Evolutionary conservation across 345 rosid species (phyloP).

Genomic region (Boechera stricta): DNA sequence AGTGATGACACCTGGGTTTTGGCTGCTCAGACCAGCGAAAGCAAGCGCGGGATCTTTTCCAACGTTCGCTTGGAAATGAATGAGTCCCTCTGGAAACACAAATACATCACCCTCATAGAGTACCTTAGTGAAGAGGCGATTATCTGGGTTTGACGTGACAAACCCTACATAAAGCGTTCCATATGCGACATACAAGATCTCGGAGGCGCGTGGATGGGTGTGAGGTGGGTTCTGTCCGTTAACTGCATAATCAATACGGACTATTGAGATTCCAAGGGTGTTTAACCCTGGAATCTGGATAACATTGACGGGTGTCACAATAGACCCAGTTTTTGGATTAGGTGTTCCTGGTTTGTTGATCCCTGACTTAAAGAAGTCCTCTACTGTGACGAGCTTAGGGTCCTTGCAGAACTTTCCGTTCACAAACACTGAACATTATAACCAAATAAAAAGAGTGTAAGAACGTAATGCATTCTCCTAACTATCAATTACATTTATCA

Average conservation of each 20-base stretch:
- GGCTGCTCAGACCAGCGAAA: constrained; percentile 20
- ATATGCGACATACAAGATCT: constrained; percentile 2
- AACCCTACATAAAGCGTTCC: constrained; percentile 27
- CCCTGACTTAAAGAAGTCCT: neutral
- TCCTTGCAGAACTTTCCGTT: constrained; percentile 30
- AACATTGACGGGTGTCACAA: neutral
- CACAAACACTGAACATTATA: constrained; percentile 12
- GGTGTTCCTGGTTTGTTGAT: neutral
- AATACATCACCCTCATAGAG: neutral
- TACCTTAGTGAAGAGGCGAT: neutral
- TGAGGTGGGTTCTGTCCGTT: constrained; percentile 39
- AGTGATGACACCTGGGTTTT: constrained; percentile 18
- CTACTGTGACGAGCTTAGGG: neutral
- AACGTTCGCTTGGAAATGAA: constrained; percentile 19
- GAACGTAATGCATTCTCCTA: neutral
- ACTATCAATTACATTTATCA: neutral
- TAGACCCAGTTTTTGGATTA: neutral
- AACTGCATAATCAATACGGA: constrained; percentile 20
- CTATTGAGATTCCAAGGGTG: constrained; percentile 36
- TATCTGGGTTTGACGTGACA: constrained; percentile 1
- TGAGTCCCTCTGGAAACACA: constrained; percentile 36
- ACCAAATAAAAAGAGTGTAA: neutral
- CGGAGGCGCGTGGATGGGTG: constrained; percentile 39
- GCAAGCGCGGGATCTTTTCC: constrained; percentile 21
- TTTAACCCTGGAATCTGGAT: constrained; percentile 12